Evolutionary conservation across 2,329 filamentous ascomycete species (phyloP).

Genomic region (Talaromyces piceae): DNA sequence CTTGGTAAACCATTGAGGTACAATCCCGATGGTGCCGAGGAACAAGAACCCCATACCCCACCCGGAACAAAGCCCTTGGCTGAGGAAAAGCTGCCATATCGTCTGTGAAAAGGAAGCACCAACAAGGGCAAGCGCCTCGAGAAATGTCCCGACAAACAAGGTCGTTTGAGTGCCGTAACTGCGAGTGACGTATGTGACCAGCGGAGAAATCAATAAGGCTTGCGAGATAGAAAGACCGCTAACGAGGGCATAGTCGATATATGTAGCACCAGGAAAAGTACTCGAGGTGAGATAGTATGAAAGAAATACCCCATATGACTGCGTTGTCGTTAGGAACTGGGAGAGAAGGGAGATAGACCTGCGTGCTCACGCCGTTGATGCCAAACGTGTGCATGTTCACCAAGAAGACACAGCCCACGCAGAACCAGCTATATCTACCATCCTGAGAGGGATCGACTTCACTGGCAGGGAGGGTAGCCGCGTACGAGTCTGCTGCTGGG

Average conservation of each 20-base stretch:
- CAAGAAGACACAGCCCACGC: slow-evolving; percentile 47
- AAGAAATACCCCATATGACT: slow-evolving; percentile 52
- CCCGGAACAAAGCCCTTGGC: slow-evolving; percentile 55
- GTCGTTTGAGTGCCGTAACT: slow-evolving; percentile 47
- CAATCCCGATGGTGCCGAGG: slow-evolving; percentile 49
- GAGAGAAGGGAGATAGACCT: not conserved
- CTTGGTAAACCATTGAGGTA: slow-evolving; percentile 56
- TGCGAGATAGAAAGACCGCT: slow-evolving; percentile 54
- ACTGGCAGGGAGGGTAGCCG: not conserved
- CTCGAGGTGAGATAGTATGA: slow-evolving; percentile 50
- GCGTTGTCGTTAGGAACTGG: not conserved
- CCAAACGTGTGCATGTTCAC: slow-evolving; percentile 70
- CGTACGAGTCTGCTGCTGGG: not conserved
- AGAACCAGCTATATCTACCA: slow-evolving; percentile 57
- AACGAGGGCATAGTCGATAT: slow-evolving; percentile 53
- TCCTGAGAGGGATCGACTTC: slow-evolving; percentile 33
- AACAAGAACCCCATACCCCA: slow-evolving; percentile 58
- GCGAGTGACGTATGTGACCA: slow-evolving; percentile 49
- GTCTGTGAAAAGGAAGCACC: slow-evolving; percentile 42
- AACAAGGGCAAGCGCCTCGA: slow-evolving; percentile 49
- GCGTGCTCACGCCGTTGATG: slow-evolving; percentile 52
- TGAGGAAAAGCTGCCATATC: slow-evolving; percentile 55
- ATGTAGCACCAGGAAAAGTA: slow-evolving; percentile 48
- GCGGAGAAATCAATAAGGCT: slow-evolving; percentile 50
- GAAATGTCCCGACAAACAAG: slow-evolving; percentile 48